These are phyloP conservation scores for Barnettozyma pratensis DNA, from an alignment of 805 yeast species.

Conservation along the genomic window DNA sequence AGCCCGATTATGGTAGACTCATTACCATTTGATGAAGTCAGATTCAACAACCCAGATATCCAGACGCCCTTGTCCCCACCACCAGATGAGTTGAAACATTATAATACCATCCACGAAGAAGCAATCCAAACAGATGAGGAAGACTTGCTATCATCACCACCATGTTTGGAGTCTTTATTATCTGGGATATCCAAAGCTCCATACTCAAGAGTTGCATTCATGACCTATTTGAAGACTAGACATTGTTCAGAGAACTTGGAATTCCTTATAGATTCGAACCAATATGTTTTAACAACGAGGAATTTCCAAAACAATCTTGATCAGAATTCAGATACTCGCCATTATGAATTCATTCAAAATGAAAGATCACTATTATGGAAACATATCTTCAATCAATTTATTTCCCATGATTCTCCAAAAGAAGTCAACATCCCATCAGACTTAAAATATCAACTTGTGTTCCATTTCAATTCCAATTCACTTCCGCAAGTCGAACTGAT, in stretches of 20 bases:
- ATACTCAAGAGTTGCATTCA: slow-evolving; percentile 23
- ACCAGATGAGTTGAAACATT: slow-evolving; percentile 4
- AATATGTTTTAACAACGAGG: slow-evolving; percentile 10
- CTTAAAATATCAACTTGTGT: slow-evolving; percentile 12
- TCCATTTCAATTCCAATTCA: slow-evolving; percentile 6
- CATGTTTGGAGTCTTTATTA: slow-evolving; percentile 19
- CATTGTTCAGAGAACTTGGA: slow-evolving; percentile 26
- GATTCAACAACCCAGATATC: slow-evolving; percentile 2
- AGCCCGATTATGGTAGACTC: background rate
- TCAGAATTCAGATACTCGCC: background rate
- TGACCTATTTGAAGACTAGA: slow-evolving; percentile 18
- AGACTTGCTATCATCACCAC: slow-evolving; percentile 9
- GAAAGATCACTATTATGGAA: slow-evolving; percentile 17
- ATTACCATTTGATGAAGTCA: slow-evolving; percentile 1
- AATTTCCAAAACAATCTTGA: background rate
- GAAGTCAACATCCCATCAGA: slow-evolving; percentile 26
- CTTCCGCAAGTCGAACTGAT: slow-evolving; percentile 17
- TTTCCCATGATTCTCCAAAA: slow-evolving; percentile 35
- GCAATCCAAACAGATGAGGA: background rate
- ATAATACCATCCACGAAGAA: background rate
- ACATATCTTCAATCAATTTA: slow-evolving; percentile 33
- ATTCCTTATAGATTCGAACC: slow-evolving; percentile 20
- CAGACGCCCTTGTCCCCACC: slow-evolving; percentile 18
- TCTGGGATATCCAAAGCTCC: slow-evolving; percentile 23
- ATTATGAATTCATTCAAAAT: background rate